phyloP scores from a whole-genome alignment of 768 basidiomycete genomes.

The Panaeolus papilionaceus region DNA sequence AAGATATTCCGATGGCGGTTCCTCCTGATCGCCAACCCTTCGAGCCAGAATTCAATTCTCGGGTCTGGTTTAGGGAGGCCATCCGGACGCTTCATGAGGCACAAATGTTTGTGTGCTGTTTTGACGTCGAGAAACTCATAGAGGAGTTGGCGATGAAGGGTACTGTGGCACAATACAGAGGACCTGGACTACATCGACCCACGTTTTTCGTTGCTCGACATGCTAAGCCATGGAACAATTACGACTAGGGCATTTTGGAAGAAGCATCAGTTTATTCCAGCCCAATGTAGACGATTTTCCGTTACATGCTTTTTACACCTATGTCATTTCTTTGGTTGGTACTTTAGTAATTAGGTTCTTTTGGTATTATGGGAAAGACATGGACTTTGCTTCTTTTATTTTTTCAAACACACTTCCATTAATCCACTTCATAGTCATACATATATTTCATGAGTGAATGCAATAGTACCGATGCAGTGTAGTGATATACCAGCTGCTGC shows the following conservation, averaged over 20 bases:
- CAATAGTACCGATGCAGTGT: too few species aligned
- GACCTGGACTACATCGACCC: conserved; percentile 13
- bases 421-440: background rate
- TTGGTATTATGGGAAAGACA: conserved; percentile 3
- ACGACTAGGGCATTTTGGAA: background rate
- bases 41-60: conserved; percentile 21
- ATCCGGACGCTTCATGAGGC: conserved; percentile 17
- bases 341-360: conserved; percentile 4
- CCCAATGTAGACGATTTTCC: background rate
- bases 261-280: background rate
- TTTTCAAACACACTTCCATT: background rate
- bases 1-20: conserved; percentile 17
- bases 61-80: conserved; percentile 26
- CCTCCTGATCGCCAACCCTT: conserved; percentile 14
- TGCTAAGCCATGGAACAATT: conserved; percentile 7
- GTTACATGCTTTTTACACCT: background rate
- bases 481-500: too few species aligned
- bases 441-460: background rate
- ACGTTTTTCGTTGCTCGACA: background rate
- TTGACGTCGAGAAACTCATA: conserved; percentile 20
- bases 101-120: conserved; percentile 18
- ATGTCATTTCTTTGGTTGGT: background rate
- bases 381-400: background rate
- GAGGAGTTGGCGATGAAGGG: conserved; percentile 10
- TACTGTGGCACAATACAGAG: conserved; percentile 16